Conservation (phyloP, 2,329 filamentous ascomycete genomes). For the Myriosclerotinia duriaeana region DNA sequence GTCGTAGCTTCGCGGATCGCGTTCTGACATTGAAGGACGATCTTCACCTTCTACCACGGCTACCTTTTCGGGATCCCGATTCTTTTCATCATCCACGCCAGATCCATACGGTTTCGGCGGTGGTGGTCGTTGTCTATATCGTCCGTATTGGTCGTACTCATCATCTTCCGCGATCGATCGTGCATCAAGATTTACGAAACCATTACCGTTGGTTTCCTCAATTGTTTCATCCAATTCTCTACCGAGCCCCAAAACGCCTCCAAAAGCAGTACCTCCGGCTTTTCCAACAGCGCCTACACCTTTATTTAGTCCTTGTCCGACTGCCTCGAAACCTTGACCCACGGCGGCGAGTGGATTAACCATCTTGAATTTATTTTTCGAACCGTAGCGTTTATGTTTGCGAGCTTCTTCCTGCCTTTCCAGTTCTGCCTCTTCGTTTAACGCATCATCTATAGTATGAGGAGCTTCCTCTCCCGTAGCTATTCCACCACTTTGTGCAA, state of each 20-base stretch:
- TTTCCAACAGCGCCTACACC: conserved; percentile 35
- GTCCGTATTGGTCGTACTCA: conserved; percentile 37
- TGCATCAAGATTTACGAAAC: conserved; percentile 37
- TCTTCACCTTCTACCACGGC: conserved; percentile 22
- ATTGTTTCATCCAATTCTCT: conserved; percentile 54
- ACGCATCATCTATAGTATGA: conserved; percentile 50
- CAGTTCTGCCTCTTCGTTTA: conserved; percentile 44
- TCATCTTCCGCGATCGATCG: conserved; percentile 32
- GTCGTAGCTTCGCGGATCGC: not conserved
- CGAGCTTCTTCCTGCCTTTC: conserved; percentile 26
- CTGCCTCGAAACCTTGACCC: conserved; percentile 36
- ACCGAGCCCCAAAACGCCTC: conserved; percentile 49
- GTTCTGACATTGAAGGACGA: conserved; percentile 19
- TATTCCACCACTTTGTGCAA: conserved; percentile 52
- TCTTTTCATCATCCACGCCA: conserved; percentile 30
- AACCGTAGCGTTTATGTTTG: conserved; percentile 18
- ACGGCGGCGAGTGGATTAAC: conserved; percentile 35
- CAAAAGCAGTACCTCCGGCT: conserved; percentile 48
- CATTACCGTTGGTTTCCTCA: conserved; percentile 54
- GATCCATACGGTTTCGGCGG: conserved; percentile 29
- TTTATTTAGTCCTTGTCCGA: conserved; percentile 36
- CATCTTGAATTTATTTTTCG: conserved; percentile 33
- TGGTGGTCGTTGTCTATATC: conserved; percentile 29
- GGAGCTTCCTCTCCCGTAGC: conserved; percentile 55
- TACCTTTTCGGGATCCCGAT: conserved; percentile 13